These are phyloP conservation scores for Pichia sp. DNA, from an alignment of 1,139 yeast species.

Conservation along the genomic window DNA sequence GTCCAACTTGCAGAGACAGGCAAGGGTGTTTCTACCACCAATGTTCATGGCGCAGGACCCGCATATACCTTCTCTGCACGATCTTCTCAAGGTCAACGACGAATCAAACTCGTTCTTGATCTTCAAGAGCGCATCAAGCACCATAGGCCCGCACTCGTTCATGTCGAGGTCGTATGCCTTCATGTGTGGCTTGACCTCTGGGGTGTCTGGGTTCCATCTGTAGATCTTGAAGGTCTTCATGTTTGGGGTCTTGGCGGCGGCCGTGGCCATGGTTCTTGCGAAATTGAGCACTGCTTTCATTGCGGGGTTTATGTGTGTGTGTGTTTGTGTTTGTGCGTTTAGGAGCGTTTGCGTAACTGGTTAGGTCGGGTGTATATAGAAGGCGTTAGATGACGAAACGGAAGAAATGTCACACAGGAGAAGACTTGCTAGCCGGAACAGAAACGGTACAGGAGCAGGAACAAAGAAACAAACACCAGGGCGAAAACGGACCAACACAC, in stretches of 20 bases:
- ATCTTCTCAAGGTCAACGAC: constrained; percentile 92
- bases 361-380: too few species aligned
- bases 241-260: constrained; percentile 42
- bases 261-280: constrained; percentile 33
- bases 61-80: constrained; percentile 99
- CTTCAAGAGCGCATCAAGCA: constrained; percentile 88
- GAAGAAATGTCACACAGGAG: too few species aligned
- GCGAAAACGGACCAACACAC: too few species aligned
- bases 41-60: constrained; percentile 99
- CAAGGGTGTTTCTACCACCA: constrained; percentile 94
- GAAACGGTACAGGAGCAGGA: too few species aligned
- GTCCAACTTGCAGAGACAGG: constrained; percentile 93
- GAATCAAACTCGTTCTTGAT: constrained; percentile 96
- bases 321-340: not conserved
- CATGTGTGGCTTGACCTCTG: constrained; percentile 86
- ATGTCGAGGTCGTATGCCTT: constrained; percentile 80
- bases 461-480: too few species aligned
- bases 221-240: constrained; percentile 85
- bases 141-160: constrained; percentile 96
- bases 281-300: constrained; percentile 9
- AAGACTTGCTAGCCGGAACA: too few species aligned
- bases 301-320: not conserved
- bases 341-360: too few species aligned
- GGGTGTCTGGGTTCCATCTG: constrained; percentile 98
- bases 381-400: too few species aligned